Evolutionary conservation across 441 rosid species (phyloP).

Genomic region (Bruguiera hainesii): DNA sequence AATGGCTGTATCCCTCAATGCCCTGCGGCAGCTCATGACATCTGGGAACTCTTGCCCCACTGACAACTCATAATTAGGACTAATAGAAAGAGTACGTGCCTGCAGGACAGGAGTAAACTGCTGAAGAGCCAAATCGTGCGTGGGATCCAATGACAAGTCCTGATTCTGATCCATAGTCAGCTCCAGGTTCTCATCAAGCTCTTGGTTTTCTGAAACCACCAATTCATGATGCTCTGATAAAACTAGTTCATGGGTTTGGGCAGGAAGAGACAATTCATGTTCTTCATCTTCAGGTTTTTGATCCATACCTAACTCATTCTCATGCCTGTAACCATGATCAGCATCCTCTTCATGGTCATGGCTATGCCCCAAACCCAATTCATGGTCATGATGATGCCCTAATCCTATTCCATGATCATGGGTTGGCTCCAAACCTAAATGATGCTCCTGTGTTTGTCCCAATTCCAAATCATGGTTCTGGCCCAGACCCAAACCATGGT

Average conservation of each 20-base stretch:
- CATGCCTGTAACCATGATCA: constrained; percentile 46
- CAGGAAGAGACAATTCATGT: constrained; percentile 40
- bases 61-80: constrained; percentile 40
- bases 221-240: constrained; percentile 47
- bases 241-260: constrained; percentile 37
- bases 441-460: constrained; percentile 47
- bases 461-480: constrained; percentile 49
- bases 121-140: constrained; percentile 23
- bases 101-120: constrained; percentile 46
- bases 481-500: constrained; percentile 36
- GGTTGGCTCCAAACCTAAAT: constrained; percentile 40
- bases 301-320: constrained; percentile 45
- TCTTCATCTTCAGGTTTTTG: constrained; percentile 44
- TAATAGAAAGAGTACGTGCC: constrained; percentile 39
- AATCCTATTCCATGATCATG: constrained; percentile 49
- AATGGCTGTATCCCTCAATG: constrained; percentile 74
- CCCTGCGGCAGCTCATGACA: constrained; percentile 80
- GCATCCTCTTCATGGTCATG: constrained; percentile 50
- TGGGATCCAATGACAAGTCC: constrained; percentile 41
- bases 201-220: constrained; percentile 49
- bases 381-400: constrained; percentile 47
- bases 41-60: constrained; percentile 87
- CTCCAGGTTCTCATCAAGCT: constrained; percentile 51
- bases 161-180: constrained; percentile 44
- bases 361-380: constrained; percentile 40